Percentiles rank a stretch among this genome's conserved stretches.
Evolutionary conservation across 352 stramenopile genomes (phyloP).

Genomic region (Thraustotheca clavata): DNA sequence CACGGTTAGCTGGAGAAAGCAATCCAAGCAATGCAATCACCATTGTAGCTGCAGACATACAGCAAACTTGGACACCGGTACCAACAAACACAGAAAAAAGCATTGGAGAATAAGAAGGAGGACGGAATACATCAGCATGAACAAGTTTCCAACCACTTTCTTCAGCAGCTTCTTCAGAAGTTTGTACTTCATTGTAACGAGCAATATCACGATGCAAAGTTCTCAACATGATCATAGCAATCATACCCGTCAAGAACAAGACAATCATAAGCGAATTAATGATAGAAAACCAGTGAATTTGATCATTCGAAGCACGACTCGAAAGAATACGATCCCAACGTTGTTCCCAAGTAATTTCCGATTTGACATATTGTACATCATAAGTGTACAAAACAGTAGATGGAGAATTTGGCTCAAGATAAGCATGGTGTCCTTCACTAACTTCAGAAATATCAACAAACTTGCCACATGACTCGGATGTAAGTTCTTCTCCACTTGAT

Average conservation of each 20-base stretch:
- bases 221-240: slow-evolving; percentile 99
- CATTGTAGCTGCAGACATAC: slow-evolving; percentile 93
- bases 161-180: slow-evolving; percentile 91
- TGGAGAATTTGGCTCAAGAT: slow-evolving; percentile 51
- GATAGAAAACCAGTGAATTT: slow-evolving; percentile 99
- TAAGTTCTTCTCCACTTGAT: slow-evolving; percentile 63
- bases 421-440: slow-evolving; percentile 76
- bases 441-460: slow-evolving; percentile 83
- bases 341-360: slow-evolving; percentile 93
- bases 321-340: slow-evolving; percentile 99
- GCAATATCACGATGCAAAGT: slow-evolving; percentile 98
- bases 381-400: slow-evolving; percentile 98
- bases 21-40: slow-evolving; percentile 92
- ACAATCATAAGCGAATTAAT: slow-evolving; percentile 99
- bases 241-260: slow-evolving; percentile 98
- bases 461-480: slow-evolving; percentile 59
- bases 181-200: slow-evolving; percentile 94
- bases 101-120: slow-evolving; percentile 89
- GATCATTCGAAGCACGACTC: slow-evolving; percentile 91
- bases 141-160: slow-evolving; percentile 96
- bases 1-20: slow-evolving; percentile 95
- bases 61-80: slow-evolving; percentile 94
- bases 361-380: slow-evolving; percentile 95
- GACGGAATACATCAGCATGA: slow-evolving; percentile 97
- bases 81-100: slow-evolving; percentile 94